A percentile compares a stretch with the other conserved stretches of the same genome.
Conservation (phyloP, 805 yeast species). For the Schwanniomyces yamadae region DNA sequence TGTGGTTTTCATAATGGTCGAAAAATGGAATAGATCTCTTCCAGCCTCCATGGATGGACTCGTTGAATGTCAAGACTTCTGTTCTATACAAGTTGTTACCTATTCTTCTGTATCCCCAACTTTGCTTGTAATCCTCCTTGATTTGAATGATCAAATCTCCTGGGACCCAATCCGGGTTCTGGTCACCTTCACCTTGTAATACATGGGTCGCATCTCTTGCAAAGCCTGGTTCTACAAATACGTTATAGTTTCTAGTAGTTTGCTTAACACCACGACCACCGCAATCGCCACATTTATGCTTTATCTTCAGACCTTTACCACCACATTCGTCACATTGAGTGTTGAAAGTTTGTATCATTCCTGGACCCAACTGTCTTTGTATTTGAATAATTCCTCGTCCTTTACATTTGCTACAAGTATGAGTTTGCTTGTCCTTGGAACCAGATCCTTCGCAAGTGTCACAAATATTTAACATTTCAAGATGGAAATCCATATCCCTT, state of each 20-base stretch:
- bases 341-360: slow-evolving; percentile 85
- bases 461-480: slow-evolving; percentile 75
- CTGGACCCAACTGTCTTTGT: slow-evolving; percentile 79
- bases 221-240: slow-evolving; percentile 71
- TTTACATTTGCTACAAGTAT: slow-evolving; percentile 63
- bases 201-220: slow-evolving; percentile 57
- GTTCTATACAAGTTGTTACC: slow-evolving; percentile 74
- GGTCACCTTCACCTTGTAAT: slow-evolving; percentile 77
- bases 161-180: slow-evolving; percentile 74
- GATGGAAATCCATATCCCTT: slow-evolving; percentile 52
- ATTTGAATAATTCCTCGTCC: slow-evolving; percentile 73
- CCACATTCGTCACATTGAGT: slow-evolving; percentile 74
- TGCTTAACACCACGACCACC: slow-evolving; percentile 65
- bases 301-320: slow-evolving; percentile 71
- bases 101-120: slow-evolving; percentile 84
- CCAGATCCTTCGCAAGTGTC: slow-evolving; percentile 82
- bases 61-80: slow-evolving; percentile 69
- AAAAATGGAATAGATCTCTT: slow-evolving; percentile 60
- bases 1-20: slow-evolving; percentile 53
- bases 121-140: slow-evolving; percentile 52
- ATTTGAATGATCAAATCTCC: slow-evolving; percentile 75
- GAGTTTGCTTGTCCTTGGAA: slow-evolving; percentile 70
- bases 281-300: slow-evolving; percentile 66
- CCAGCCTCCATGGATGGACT: slow-evolving; percentile 85
- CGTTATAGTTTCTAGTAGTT: slow-evolving; percentile 53